phyloP scores from a whole-genome alignment of 495 filamentous ascomycete species.

The Penicillium cinerascens region DNA sequence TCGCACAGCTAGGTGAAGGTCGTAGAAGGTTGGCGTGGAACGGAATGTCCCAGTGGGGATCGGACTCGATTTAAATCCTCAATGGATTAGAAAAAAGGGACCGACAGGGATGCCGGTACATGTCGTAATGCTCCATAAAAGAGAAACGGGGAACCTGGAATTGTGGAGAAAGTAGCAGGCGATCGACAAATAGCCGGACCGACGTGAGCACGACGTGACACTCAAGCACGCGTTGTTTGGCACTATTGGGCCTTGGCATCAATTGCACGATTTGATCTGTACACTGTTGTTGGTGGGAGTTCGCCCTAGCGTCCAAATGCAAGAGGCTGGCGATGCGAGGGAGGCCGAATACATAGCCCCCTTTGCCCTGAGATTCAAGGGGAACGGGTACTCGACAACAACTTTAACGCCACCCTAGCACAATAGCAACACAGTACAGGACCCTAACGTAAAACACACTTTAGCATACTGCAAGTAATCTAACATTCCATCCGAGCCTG shows the following conservation, averaged over 20 bases:
- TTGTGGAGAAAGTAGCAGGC: conserved; percentile 18
- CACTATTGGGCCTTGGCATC: not conserved
- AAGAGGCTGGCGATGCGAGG: not conserved
- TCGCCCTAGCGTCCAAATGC: not conserved
- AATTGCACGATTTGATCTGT: not conserved
- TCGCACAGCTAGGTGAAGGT: not conserved
- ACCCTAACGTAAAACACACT: not conserved
- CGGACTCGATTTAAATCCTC: conserved; percentile 7
- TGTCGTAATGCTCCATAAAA: conserved; percentile 5
- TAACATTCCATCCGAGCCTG: not conserved
- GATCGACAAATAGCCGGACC: conserved; percentile 4
- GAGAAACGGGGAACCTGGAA: conserved; percentile 3
- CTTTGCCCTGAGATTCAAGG: not conserved
- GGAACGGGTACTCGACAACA: not conserved
- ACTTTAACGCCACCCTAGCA: not conserved
- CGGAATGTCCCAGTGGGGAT: not conserved
- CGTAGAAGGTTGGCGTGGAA: not conserved
- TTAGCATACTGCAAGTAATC: not conserved
- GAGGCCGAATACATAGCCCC: not conserved
- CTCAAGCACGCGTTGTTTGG: not conserved
- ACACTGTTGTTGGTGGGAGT: not conserved
- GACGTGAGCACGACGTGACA: not conserved
- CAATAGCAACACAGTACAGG: not conserved
- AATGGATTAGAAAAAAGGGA: not conserved
- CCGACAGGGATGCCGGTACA: not conserved